These are phyloP conservation scores for Alternaria tenuissima DNA, from an alignment of 2,329 filamentous ascomycete genomes.

Conservation along the genomic window DNA sequence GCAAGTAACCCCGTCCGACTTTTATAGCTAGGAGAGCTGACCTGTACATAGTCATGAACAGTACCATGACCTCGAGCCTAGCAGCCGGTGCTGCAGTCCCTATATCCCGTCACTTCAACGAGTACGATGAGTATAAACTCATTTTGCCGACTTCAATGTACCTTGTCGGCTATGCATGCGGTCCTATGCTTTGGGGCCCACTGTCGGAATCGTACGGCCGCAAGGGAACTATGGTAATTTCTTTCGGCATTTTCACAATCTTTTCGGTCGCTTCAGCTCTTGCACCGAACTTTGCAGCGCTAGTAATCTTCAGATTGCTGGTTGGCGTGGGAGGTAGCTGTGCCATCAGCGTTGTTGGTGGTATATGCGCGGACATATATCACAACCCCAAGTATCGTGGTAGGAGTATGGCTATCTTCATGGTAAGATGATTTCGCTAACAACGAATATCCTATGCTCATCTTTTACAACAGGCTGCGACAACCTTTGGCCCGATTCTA, in stretches of 20 bases:
- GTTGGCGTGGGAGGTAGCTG: conserved; percentile 56
- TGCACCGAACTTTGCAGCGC: conserved; percentile 53
- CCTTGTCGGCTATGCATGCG: conserved; percentile 58
- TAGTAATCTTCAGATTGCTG: conserved; percentile 56
- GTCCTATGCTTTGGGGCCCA: conserved; percentile 56
- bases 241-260: conserved; percentile 58
- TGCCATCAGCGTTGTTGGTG: conserved; percentile 66
- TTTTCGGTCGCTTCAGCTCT: conserved; percentile 58
- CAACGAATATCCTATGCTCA: background rate
- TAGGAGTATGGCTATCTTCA: conserved; percentile 44
- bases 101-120: conserved; percentile 65
- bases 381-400: conserved; percentile 57
- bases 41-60: conserved; percentile 61
- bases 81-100: conserved; percentile 69
- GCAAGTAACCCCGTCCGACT: conserved; percentile 48
- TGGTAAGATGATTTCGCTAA: conserved; percentile 24
- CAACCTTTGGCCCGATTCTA: conserved; percentile 71
- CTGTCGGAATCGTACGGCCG: conserved; percentile 57
- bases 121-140: conserved; percentile 56
- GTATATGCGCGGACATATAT: conserved; percentile 73
- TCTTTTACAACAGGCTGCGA: conserved; percentile 63
- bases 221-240: conserved; percentile 58
- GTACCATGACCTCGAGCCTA: conserved; percentile 69
- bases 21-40: conserved; percentile 6
- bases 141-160: conserved; percentile 62